These are phyloP conservation scores for Medicago ruthenica DNA, from an alignment of 306 rosid species.

Conservation along the genomic window DNA sequence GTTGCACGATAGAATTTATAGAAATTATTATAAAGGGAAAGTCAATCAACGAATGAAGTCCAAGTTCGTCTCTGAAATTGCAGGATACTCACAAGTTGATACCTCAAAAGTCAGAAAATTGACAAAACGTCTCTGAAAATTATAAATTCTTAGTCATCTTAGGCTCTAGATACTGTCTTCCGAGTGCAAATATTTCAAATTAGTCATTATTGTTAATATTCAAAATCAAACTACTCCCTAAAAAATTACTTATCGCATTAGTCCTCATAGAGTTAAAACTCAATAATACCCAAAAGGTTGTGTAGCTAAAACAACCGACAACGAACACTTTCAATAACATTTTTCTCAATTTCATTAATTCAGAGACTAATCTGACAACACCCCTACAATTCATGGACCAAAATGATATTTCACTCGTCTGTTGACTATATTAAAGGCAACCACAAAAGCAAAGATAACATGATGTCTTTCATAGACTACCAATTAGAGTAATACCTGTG, in stretches of 20 bases:
- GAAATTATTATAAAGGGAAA: background rate
- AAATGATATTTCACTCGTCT: background rate
- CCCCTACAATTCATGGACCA: background rate
- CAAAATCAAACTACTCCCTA: background rate
- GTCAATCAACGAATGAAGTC: background rate
- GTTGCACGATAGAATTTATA: background rate
- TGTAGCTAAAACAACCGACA: background rate
- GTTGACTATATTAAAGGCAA: background rate
- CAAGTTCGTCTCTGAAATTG: background rate
- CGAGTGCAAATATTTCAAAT: background rate
- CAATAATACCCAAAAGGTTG: background rate
- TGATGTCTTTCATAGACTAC: background rate
- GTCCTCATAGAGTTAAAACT: background rate
- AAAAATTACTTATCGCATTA: background rate
- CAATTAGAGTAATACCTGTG: constrained; percentile 66
- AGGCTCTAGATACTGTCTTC: background rate
- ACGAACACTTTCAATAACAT: background rate
- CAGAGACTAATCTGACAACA: background rate
- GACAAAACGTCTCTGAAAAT: background rate
- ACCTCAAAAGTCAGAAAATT: too few relatives aligned
- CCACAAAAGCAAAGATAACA: background rate
- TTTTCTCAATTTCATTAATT: background rate
- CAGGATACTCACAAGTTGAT: background rate
- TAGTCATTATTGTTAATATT: background rate
- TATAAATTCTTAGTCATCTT: background rate